Base-by-base conservation (phyloP, 805 yeast species). In the Candida taoyuanica region DNA sequence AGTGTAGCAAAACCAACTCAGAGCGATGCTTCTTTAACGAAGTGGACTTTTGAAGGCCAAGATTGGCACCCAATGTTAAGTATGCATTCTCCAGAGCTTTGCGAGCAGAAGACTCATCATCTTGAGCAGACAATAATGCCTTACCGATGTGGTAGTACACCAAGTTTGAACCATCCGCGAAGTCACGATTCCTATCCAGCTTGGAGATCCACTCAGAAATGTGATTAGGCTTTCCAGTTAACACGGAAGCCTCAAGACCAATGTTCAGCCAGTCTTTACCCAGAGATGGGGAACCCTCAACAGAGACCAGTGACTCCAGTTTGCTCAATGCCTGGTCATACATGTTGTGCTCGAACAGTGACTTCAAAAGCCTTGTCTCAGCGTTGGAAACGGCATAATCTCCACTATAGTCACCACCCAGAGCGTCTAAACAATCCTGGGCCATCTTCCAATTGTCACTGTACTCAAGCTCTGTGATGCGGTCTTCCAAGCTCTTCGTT, bases 361-460 rank as follows among this genome's bases (percentile, higher is more conserved):
- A 85, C 40, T 76, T 76, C 36, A 91, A 55, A 44, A 83, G 63
- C 29, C 81, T 78, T 0, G 82, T 70, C n/a, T 70, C 58, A 12
- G 56, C 37, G 32, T 59, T 45, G 18, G 47, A 13, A 11, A 41
- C 39, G 3, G 55, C 55, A 4, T 62, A 50, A 56, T 71, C 37
- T 31, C 39, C 5, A 3, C 31, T 16, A 16, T 59, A 43, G 28
- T 54, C 49, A 12, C 65, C 67, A 3, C 85, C 76, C 31, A 83
- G 60, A 0, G 81, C 85, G 32, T 79, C 80, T 49, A 86, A 81
- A 26, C 96, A 86, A 44, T 85, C 88, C 45, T 86, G 84, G 0
- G 96, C 95, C 50, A 86, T 72, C 29, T 78, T 71, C 95, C 96
- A 88, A 50, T 82, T 82, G 29, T 85, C 87, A 34, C 85, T 80